These are phyloP conservation scores for Mallotus repandus DNA, from an alignment of 441 rosid species.

Conservation along the genomic window DNA sequence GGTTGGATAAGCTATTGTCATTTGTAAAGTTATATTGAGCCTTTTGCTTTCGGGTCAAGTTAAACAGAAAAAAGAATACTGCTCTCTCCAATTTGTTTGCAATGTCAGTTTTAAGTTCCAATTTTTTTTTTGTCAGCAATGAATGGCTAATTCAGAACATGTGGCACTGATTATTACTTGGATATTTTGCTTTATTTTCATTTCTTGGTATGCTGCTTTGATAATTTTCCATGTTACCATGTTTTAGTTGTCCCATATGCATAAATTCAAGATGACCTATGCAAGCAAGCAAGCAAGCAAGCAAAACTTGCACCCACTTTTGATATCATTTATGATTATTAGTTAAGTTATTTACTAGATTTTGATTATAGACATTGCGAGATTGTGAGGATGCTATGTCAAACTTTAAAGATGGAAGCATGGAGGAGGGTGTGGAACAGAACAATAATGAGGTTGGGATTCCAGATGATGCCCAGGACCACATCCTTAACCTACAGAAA, in stretches of 20 bases:
- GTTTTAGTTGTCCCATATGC: too few species aligned
- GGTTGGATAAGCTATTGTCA: background rate
- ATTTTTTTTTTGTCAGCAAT: too few species aligned
- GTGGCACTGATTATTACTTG: too few species aligned
- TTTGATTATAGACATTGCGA: slow-evolving; percentile 57
- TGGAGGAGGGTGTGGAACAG: slow-evolving; percentile 33
- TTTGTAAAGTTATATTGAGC: background rate
- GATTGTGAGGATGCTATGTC: slow-evolving; percentile 68
- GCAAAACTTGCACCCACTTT: background rate
- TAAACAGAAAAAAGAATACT: background rate
- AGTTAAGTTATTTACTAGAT: background rate
- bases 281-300: too few species aligned
- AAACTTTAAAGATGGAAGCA: slow-evolving; percentile 43
- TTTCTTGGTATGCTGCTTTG: background rate
- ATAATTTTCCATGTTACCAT: too few species aligned
- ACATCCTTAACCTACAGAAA: slow-evolving; percentile 47
- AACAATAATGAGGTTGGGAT: slow-evolving; percentile 35
- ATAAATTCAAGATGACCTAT: background rate
- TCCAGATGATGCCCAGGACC: slow-evolving; percentile 49
- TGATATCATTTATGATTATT: background rate
- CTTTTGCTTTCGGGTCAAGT: background rate
- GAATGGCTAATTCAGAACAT: too few species aligned
- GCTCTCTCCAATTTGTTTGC: background rate
- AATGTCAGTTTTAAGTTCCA: too few species aligned
- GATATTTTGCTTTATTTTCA: background rate